phyloP scores from a whole-genome alignment of 495 filamentous ascomycete genomes.

The Amniculicola lignicola region DNA sequence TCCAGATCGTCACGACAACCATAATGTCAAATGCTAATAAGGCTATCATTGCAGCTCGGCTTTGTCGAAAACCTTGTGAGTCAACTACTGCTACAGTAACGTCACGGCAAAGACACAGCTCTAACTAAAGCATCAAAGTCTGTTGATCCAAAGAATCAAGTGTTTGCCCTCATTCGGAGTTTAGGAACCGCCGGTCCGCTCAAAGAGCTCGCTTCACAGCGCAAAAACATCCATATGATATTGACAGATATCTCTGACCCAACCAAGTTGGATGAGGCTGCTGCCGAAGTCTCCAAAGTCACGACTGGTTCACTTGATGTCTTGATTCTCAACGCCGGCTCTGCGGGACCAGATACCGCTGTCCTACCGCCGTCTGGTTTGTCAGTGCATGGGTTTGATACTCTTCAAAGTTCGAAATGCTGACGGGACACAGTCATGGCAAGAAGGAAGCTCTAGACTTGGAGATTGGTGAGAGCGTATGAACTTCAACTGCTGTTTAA shows the following conservation, averaged over 20 bases:
- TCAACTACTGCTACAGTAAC: conserved; percentile 3
- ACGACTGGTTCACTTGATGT: conserved; percentile 23
- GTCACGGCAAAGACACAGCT: conserved; percentile 11
- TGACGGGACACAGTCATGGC: conserved; percentile 14
- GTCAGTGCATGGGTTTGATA: conserved; percentile 8
- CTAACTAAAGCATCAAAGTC: conserved; percentile 20
- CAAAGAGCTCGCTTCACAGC: conserved; percentile 21
- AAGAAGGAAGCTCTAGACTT: conserved; percentile 17
- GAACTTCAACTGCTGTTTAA: conserved; percentile 3
- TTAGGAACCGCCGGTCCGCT: conserved; percentile 19
- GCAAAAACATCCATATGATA: conserved; percentile 24
- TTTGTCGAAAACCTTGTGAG: conserved; percentile 23
- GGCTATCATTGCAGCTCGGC: conserved; percentile 17
- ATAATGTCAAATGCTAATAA: conserved; percentile 22
- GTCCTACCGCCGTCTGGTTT: conserved; percentile 18
- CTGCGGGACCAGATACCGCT: conserved; percentile 16
- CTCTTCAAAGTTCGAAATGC: conserved; percentile 4
- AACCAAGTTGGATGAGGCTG: conserved; percentile 19
- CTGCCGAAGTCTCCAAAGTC: conserved; percentile 23
- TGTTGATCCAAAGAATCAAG: conserved; percentile 20
- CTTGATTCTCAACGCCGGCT: conserved; percentile 27
- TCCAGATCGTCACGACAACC: conserved; percentile 6
- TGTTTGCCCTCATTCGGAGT: conserved; percentile 25
- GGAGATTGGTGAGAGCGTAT: conserved; percentile 24
- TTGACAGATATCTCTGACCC: conserved; percentile 23